Percentiles rank a stretch among this genome's conserved stretches.
Evolutionary conservation across 139 green algal species (phyloP).

Genomic region (Haematococcus sp.): DNA sequence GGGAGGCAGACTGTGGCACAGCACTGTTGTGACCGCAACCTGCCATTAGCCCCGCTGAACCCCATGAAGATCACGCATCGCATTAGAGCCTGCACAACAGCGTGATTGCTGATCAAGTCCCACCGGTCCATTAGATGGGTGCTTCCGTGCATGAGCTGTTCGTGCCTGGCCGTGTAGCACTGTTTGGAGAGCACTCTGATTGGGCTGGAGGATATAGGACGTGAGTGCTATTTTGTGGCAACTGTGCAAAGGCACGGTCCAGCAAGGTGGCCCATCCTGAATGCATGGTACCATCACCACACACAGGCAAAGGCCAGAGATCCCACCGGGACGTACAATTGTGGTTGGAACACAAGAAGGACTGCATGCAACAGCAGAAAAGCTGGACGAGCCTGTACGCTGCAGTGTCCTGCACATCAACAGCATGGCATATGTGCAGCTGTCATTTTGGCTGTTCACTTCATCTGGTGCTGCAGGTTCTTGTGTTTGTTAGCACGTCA

Average conservation of each 20-base stretch:
- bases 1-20: too few relatives aligned
- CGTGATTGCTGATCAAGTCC: too few relatives aligned
- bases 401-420: not conserved
- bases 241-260: too few relatives aligned
- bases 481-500: not conserved
- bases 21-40: too few relatives aligned
- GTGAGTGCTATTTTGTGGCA: slow-evolving; percentile 5
- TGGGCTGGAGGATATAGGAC: slow-evolving; percentile 16
- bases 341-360: slow-evolving; percentile 63
- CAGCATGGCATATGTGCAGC: too few relatives aligned
- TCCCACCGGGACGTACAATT: slow-evolving; percentile 49
- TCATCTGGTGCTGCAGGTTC: not conserved
- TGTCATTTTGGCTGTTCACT: too few relatives aligned
- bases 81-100: too few relatives aligned
- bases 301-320: slow-evolving; percentile 11
- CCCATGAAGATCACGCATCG: too few relatives aligned
- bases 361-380: slow-evolving; percentile 30
- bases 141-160: slow-evolving; percentile 46
- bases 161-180: slow-evolving; percentile 61
- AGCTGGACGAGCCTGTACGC: not conserved
- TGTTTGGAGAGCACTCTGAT: slow-evolving; percentile 71
- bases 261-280: too few relatives aligned
- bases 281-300: too few relatives aligned
- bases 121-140: too few relatives aligned
- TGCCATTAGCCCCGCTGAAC: too few relatives aligned